Conservation (phyloP, 129 eudicot species). For the Daucus carota region DH1_v3.0 NC_030381.2:50128501-50129000, state of each 20-base stretch:
- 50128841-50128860: slow-evolving; percentile 73
- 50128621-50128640: too few relatives aligned
- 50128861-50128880: slow-evolving; percentile 61
- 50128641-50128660: background rate
- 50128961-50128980: slow-evolving; percentile 35
- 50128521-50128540: background rate
- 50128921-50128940: slow-evolving; percentile 65
- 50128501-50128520: background rate
- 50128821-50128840: background rate
- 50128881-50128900: slow-evolving; percentile 31
- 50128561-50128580: background rate
- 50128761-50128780: background rate
- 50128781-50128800: background rate
- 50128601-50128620: too few relatives aligned
- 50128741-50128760: background rate
- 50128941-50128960: slow-evolving; percentile 41
- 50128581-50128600: background rate
- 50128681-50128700: background rate
- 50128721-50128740: background rate
- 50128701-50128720: background rate
- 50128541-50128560: background rate
- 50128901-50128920: slow-evolving; percentile 50
- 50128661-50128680: background rate
- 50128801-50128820: background rate
- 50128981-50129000: slow-evolving; percentile 41